phyloP scores from a whole-genome alignment of 805 yeast genomes.

The Maudiozyma barnettii region DNA sequence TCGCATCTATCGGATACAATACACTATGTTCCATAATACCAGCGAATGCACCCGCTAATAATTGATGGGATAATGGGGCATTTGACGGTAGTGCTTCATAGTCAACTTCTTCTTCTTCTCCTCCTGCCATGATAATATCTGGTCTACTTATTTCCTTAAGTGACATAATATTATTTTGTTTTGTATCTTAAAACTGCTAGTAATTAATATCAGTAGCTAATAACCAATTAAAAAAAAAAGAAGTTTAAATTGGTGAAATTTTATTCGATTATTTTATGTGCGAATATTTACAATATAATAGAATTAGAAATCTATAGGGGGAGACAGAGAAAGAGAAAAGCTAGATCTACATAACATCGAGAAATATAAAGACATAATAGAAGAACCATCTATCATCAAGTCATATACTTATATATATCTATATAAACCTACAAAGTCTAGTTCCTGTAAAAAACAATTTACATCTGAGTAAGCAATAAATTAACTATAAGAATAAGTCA shows the following conservation, averaged over 20 bases:
- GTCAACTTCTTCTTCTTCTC: slow-evolving; percentile 50
- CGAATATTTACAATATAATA: too few species aligned
- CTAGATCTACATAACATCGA: too few species aligned
- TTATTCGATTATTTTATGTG: too few species aligned
- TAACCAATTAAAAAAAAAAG: too few species aligned
- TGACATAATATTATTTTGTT: not conserved
- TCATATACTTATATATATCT: not conserved
- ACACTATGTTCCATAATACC: slow-evolving; percentile 98
- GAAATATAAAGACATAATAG: too few species aligned
- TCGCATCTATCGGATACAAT: slow-evolving; percentile 94
- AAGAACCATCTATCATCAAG: too few species aligned
- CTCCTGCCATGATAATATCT: slow-evolving; percentile 5
- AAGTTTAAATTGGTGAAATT: too few species aligned
- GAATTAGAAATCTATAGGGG: too few species aligned
- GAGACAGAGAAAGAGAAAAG: too few species aligned
- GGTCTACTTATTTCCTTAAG: not conserved
- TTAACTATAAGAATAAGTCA: not conserved
- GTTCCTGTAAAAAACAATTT: not conserved
- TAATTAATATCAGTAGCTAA: not conserved
- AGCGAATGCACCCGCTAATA: slow-evolving; percentile 95
- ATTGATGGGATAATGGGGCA: slow-evolving; percentile 73
- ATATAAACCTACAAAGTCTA: not conserved
- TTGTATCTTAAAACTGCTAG: not conserved
- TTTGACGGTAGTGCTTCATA: slow-evolving; percentile 87
- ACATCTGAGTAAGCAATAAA: not conserved